Evolutionary conservation across 1,284 basidiomycete species (phyloP).

Genomic region (Rhizoctonia solani): DNA sequence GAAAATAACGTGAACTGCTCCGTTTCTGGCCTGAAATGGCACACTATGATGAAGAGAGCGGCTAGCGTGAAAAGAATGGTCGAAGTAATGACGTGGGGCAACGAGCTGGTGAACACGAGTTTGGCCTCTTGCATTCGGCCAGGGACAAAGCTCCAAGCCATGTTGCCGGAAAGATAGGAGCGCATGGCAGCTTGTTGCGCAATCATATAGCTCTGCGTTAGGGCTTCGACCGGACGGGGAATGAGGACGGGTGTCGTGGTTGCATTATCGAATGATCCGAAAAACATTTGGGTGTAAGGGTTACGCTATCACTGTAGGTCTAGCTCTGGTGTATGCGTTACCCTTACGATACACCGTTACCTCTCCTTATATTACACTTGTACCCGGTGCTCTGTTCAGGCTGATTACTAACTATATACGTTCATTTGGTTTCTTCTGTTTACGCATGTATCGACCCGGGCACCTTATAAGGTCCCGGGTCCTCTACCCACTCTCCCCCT

Average conservation of each 20-base stretch:
- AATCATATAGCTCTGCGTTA: constrained; percentile 5
- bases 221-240: not conserved
- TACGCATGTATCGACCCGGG: no score
- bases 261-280: constrained; percentile 2
- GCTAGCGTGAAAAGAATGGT: constrained; percentile 13
- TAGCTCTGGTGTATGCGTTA: no score
- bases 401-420: no score
- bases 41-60: constrained; percentile 11
- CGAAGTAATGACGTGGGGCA: constrained; percentile 23
- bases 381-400: no score
- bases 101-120: constrained; percentile 24
- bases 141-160: constrained; percentile 17
- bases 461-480: no score
- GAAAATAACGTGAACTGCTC: constrained; percentile 32
- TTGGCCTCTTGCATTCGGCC: constrained; percentile 12
- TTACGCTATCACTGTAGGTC: no score
- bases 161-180: constrained; percentile 10
- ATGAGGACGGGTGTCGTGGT: not conserved
- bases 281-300: constrained; percentile 13
- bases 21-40: constrained; percentile 4
- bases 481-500: no score
- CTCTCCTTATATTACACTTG: no score
- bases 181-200: constrained; percentile 27
- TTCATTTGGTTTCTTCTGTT: no score
- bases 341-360: no score